These are phyloP conservation scores for Allomyces macrogynus DNA, from an alignment of 192 early-diverging fungal species.

Conservation along the genomic window DNA sequence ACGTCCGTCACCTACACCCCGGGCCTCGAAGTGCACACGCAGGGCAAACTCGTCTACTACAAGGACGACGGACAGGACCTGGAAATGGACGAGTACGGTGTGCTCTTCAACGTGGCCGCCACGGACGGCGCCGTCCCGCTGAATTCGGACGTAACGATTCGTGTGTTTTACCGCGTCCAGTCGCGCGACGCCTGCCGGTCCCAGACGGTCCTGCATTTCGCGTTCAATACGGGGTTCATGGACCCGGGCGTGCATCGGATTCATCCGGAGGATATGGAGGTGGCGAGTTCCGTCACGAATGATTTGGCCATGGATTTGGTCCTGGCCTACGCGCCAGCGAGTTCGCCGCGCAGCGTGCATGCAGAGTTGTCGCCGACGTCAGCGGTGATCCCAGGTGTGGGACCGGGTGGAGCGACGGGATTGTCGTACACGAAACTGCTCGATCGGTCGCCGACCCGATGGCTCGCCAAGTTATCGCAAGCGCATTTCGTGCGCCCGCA, in stretches of 20 bases:
- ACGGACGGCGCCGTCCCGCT: not conserved
- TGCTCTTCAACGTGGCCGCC: not conserved
- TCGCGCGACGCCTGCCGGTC: not conserved
- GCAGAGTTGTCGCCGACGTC: no score
- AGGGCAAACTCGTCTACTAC: not conserved
- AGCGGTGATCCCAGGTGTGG: no score
- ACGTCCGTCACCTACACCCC: no score
- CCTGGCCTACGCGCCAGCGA: no score
- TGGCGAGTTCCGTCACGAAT: not conserved
- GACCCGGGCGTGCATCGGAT: conserved; percentile 3
- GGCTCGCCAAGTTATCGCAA: not conserved
- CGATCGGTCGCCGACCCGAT: not conserved
- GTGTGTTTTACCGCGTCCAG: not conserved
- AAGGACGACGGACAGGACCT: not conserved
- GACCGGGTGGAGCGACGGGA: no score
- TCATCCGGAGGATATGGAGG: not conserved
- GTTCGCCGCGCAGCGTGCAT: no score
- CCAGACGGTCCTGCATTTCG: conserved; percentile 1
- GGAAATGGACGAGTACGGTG: not conserved
- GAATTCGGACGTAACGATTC: not conserved
- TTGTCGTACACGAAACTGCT: not conserved
- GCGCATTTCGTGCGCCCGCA: not conserved
- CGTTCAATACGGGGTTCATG: conserved; percentile 7
- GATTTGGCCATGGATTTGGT: no score
- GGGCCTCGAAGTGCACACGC: not conserved